phyloP scores from a whole-genome alignment of 1,284 basidiomycete species.

The Cryptococcus jaspeensis region DNA sequence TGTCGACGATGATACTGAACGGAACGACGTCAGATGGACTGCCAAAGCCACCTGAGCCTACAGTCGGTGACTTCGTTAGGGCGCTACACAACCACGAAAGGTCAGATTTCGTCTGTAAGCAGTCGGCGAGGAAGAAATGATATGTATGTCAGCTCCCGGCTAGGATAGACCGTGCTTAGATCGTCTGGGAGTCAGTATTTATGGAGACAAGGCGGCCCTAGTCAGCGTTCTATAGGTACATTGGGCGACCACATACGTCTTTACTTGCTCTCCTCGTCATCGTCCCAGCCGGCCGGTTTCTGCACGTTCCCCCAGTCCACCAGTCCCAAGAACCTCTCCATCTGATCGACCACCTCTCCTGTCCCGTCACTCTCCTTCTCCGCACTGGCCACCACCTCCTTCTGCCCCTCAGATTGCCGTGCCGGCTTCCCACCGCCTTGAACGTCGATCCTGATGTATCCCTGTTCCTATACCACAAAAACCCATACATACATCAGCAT shows the following conservation, averaged over 20 bases:
- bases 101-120: no score
- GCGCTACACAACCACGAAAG: no score
- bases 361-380: slow-evolving; percentile 3
- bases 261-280: background rate
- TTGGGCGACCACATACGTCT: background rate
- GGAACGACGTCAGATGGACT: no score
- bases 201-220: no score
- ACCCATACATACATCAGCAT: background rate
- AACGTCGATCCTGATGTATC: background rate
- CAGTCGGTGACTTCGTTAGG: no score
- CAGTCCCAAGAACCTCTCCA: slow-evolving; percentile 30
- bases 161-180: no score
- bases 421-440: background rate
- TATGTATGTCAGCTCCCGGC: no score
- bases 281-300: slow-evolving; percentile 31
- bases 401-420: background rate
- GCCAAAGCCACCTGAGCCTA: no score
- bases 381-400: background rate
- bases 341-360: slow-evolving; percentile 20
- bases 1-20: no score
- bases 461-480: no score
- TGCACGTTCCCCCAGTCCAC: slow-evolving; percentile 34
- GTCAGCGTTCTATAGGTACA: background rate
- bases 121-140: no score
- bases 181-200: no score